These are phyloP conservation scores for Nicotiana paniculata DNA, from an alignment of 257 asterid species.

Conservation along the genomic window DNA sequence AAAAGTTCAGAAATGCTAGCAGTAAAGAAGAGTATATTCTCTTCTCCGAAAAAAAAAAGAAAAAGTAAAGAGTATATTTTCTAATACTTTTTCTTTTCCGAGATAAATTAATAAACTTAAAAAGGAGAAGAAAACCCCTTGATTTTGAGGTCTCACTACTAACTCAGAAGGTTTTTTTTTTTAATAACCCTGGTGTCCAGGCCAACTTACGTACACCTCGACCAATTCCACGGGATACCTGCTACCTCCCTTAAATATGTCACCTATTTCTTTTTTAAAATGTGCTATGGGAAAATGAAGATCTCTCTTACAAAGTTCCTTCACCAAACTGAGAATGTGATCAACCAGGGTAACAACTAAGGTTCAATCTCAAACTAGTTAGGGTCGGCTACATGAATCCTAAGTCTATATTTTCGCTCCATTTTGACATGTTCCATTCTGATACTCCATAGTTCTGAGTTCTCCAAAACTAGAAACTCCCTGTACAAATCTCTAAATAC, in stretches of 20 bases:
- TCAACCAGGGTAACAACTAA: not conserved
- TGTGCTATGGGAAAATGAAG: not conserved
- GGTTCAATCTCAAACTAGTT: not conserved
- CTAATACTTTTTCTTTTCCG: not conserved
- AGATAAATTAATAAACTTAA: not conserved
- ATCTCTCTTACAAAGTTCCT: not conserved
- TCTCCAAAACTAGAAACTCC: not conserved
- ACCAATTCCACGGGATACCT: too few relatives aligned
- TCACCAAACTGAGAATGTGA: not conserved
- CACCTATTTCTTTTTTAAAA: not conserved
- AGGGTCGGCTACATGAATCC: not conserved
- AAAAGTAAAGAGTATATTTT: not conserved
- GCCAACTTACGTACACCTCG: too few relatives aligned
- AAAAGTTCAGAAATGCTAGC: not conserved
- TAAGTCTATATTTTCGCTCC: not conserved
- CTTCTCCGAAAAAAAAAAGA: too few relatives aligned
- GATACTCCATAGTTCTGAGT: not conserved
- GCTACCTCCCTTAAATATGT: too few relatives aligned
- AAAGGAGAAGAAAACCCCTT: not conserved
- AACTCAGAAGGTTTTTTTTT: not conserved
- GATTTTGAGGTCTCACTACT: not conserved
- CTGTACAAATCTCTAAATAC: not conserved
- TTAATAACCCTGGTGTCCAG: too few relatives aligned
- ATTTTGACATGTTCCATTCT: not conserved
- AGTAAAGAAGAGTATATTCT: not conserved